Percentiles rank a stretch among this genome's conserved stretches.
Conservation (phyloP, 768 basidiomycete genomes). For the Filobasidium floriforme region DNA sequence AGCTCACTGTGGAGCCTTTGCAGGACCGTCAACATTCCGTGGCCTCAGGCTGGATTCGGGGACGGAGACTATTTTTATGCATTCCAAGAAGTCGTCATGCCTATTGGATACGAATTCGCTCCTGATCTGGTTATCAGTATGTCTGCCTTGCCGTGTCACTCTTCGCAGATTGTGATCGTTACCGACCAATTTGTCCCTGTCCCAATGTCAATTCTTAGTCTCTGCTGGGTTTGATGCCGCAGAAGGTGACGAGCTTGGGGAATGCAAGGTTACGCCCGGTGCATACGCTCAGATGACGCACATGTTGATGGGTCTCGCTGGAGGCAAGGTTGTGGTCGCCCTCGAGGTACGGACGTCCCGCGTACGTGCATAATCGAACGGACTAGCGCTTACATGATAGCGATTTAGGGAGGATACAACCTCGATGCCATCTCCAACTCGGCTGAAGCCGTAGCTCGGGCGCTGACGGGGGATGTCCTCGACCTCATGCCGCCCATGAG, state of each 20-base stretch:
- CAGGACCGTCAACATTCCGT: slow-evolving; percentile 84
- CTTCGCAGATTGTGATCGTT: not conserved
- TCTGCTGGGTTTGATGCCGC: slow-evolving; percentile 98
- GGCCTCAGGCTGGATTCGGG: slow-evolving; percentile 78
- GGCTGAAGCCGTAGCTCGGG: slow-evolving; percentile 72
- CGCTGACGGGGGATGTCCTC: slow-evolving; percentile 85
- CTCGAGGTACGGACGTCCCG: slow-evolving; percentile 62
- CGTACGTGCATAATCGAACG: not conserved
- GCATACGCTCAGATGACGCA: slow-evolving; percentile 99
- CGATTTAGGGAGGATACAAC: slow-evolving; percentile 81
- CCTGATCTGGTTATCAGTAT: slow-evolving; percentile 92
- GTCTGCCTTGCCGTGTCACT: slow-evolving; percentile 35
- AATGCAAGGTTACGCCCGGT: slow-evolving; percentile 79
- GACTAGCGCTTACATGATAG: not conserved
- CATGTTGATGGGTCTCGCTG: slow-evolving; percentile 81
- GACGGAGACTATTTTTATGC: slow-evolving; percentile 96
- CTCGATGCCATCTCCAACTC: slow-evolving; percentile 79
- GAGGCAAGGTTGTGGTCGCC: slow-evolving; percentile 81
- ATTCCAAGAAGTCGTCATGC: slow-evolving; percentile 92
- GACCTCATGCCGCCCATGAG: slow-evolving; percentile 60
- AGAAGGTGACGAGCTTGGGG: slow-evolving; percentile 80
- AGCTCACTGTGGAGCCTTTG: slow-evolving; percentile 2
- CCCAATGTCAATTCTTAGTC: slow-evolving; percentile 56
- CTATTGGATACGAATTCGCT: slow-evolving; percentile 90
- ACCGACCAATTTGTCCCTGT: not conserved